phyloP scores from a whole-genome alignment of 495 filamentous ascomycete species.

The Talaromyces stipitatus region DNA sequence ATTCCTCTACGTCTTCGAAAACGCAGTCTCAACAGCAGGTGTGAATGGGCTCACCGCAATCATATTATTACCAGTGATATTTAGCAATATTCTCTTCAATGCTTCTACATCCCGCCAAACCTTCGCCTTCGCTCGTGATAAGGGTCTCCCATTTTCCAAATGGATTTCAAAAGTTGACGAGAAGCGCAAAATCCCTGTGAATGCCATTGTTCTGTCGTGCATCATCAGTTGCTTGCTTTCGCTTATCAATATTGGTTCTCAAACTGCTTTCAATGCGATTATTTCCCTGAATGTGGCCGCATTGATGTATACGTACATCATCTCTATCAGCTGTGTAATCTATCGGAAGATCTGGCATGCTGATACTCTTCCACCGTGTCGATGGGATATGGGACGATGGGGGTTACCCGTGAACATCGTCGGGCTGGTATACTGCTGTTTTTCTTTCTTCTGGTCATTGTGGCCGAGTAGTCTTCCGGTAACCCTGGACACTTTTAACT shows the following conservation, averaged over 20 bases:
- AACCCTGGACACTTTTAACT: slow-evolving; percentile 37
- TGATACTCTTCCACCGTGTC: slow-evolving; percentile 29
- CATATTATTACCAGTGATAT: slow-evolving; percentile 32
- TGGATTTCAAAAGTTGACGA: slow-evolving; percentile 30
- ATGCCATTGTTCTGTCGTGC: slow-evolving; percentile 32
- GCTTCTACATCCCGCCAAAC: slow-evolving; percentile 38
- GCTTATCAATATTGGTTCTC: slow-evolving; percentile 36
- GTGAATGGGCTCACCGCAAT: slow-evolving; percentile 29
- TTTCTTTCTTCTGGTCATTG: slow-evolving; percentile 29
- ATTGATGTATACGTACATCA: slow-evolving; percentile 33
- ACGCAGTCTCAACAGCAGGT: slow-evolving; percentile 21
- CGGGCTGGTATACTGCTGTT: slow-evolving; percentile 21
- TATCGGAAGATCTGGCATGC: slow-evolving; percentile 26
- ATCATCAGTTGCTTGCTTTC: slow-evolving; percentile 24
- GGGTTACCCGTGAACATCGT: slow-evolving; percentile 29
- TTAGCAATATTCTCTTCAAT: slow-evolving; percentile 30
- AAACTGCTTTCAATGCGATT: slow-evolving; percentile 37
- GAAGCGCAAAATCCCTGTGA: slow-evolving; percentile 40
- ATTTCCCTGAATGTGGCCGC: slow-evolving; percentile 33
- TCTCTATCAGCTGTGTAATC: slow-evolving; percentile 30
- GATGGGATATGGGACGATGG: slow-evolving; percentile 32
- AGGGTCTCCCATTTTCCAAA: slow-evolving; percentile 34
- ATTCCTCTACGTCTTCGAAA: slow-evolving; percentile 26
- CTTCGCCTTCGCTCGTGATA: slow-evolving; percentile 46
- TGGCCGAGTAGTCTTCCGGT: slow-evolving; percentile 30